Evolutionary conservation across 495 filamentous ascomycete species (phyloP).

Genomic region (Parathielavia hyrcaniae): DNA sequence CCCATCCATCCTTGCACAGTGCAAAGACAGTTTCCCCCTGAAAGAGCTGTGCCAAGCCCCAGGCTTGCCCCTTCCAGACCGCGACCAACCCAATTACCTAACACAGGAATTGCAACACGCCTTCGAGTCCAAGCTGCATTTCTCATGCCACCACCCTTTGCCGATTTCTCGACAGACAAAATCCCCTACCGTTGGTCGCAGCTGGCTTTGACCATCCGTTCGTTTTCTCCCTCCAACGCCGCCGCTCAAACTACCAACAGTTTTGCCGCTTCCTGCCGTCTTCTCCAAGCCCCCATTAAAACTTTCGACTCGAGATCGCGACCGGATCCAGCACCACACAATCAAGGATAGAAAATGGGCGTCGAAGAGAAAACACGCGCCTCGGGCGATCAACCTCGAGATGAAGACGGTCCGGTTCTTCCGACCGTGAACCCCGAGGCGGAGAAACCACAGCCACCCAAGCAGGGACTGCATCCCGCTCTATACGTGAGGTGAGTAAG

Average conservation of each 20-base stretch:
- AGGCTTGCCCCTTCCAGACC: conserved; percentile 9
- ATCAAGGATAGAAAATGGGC: conserved; percentile 24
- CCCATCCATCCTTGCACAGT: no score
- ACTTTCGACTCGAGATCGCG: conserved; percentile 7
- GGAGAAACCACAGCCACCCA: conserved; percentile 60
- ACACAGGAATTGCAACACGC: conserved; percentile 2
- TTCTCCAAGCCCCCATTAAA: conserved; percentile 9
- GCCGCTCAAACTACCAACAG: conserved; percentile 18
- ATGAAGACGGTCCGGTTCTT: conserved; percentile 56
- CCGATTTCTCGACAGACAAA: conserved; percentile 2
- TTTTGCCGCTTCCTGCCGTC: conserved; percentile 6
- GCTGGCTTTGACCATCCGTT: conserved; percentile 35
- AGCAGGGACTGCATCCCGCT: conserved; percentile 66
- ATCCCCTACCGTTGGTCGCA: conserved; percentile 18
- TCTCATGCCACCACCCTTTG: background rate
- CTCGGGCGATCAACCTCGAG: conserved; percentile 64
- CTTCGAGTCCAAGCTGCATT: conserved; percentile 12
- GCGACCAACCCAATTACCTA: conserved; percentile 8
- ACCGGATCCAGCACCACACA: conserved; percentile 6
- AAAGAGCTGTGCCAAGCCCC: conserved; percentile 20
- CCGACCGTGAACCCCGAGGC: conserved; percentile 69
- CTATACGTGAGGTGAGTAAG: conserved; percentile 78
- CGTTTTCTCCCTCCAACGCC: conserved; percentile 22
- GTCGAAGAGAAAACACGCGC: conserved; percentile 73
- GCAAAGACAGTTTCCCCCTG: background rate